Base-by-base conservation (phyloP, 192 early-diverging fungal species). In the Umbelopsis sp. region DNA sequence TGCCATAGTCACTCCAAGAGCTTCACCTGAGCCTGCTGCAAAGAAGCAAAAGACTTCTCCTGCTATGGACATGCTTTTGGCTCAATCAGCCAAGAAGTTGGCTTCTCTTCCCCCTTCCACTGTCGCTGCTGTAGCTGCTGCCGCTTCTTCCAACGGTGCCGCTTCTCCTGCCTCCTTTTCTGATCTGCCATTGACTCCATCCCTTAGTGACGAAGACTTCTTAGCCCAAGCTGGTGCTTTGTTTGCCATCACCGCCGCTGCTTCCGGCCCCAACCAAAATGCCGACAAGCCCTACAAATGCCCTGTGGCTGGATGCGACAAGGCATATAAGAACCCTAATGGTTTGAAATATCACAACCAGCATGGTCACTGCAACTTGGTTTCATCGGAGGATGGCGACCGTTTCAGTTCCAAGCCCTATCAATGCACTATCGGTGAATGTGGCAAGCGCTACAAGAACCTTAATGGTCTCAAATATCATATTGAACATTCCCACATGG, bases 241-340 rank as follows among this genome's bases (percentile, higher is more conserved):
- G 25, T 75, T 75, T 54, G 69, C 69, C 14, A 41, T 51, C 20
- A 52, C 73, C 32, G 43, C 50, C 62, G 32, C 26, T 17, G 56
- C 56, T 31, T 62, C 56, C 20, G 56, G 56, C 26, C 56, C 56
- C 20, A 72, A 69, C 43, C 22, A 44, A 36, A 69, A 70, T 59
- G 74, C 74, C 53, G 92, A 93, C 71, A 92, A 95, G 74, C 94
- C 93, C 17, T 96, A 96, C 82, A 88, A 91, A 70, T 97, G 96
- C 79, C 86, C 93, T 4, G 82, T 95, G 4, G 76, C 77, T 14
- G 94, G 94, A 14, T 98, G 96, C 81, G 88, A 86, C 69, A 97
- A 98, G 84, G 88, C 93, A 5, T 98, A 98, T 85, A 98, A 98
- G 83, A 98, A 98, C 80, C 96, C 96, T 20, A 96, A 96, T 52